These are phyloP conservation scores for Rhizopogon sp. DNA, from an alignment of 768 basidiomycete genomes.

Conservation along the genomic window DNA sequence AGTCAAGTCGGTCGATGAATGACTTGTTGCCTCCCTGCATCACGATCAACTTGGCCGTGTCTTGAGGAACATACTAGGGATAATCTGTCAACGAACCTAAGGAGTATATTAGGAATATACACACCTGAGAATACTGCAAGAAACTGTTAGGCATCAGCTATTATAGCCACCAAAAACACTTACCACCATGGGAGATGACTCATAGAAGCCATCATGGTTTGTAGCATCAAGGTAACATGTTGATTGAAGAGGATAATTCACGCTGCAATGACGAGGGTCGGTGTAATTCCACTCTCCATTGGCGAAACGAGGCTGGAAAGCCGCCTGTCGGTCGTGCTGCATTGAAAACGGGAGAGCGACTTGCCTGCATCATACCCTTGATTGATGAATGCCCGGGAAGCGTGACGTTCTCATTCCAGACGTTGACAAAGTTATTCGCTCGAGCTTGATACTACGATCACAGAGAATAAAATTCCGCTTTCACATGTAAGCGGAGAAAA, in stretches of 20 bases:
- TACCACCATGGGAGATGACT: conserved; percentile 58
- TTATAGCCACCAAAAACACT: conserved; percentile 12
- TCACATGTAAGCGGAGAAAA: background rate
- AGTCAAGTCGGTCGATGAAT: conserved; percentile 52
- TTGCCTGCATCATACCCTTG: conserved; percentile 58
- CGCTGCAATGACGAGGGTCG: conserved; percentile 63
- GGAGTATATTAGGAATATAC: background rate
- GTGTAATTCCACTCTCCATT: conserved; percentile 60
- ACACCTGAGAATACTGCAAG: conserved; percentile 51
- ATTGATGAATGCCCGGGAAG: conserved; percentile 44
- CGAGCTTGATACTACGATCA: conserved; percentile 44
- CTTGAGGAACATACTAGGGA: conserved; percentile 56
- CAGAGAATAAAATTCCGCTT: background rate
- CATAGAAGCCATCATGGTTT: conserved; percentile 60
- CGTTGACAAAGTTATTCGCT: conserved; percentile 52
- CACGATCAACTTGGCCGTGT: conserved; percentile 55
- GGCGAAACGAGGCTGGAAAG: conserved; percentile 44
- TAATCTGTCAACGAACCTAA: background rate
- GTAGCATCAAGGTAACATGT: conserved; percentile 57
- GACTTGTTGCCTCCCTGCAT: conserved; percentile 54
- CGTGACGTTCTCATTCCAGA: conserved; percentile 54
- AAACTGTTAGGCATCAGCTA: background rate
- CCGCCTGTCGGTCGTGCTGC: background rate
- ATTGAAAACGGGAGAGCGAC: background rate
- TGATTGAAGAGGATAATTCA: conserved; percentile 51